A percentile compares a stretch with the other conserved stretches of the same genome.
Conservation (phyloP, 2,329 filamentous ascomycete species). For the Colletotrichum paranaense region DNA sequence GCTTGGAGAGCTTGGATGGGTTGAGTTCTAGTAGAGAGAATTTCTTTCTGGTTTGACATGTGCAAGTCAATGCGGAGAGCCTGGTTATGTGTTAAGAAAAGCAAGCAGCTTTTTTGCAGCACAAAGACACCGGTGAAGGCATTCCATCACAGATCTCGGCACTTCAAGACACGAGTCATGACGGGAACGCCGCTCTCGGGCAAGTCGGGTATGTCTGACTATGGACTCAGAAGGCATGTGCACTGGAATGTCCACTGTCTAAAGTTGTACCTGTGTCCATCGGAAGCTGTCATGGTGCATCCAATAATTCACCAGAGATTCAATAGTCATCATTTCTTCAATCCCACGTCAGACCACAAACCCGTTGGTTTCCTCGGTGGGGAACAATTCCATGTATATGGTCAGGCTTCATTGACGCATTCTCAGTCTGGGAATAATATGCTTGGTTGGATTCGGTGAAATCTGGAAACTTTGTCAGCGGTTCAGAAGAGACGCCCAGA, state of each 20-base stretch:
- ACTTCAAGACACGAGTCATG: background rate
- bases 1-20: background rate
- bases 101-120: background rate
- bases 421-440: constrained; percentile 7
- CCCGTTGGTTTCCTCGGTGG: too few relatives aligned
- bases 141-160: background rate
- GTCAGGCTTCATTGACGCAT: background rate
- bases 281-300: too few relatives aligned
- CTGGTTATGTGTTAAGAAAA: background rate
- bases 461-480: background rate
- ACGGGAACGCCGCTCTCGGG: background rate
- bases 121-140: background rate
- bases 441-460: constrained; percentile 16
- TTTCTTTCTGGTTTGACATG: background rate
- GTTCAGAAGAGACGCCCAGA: background rate
- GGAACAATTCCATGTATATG: too few relatives aligned
- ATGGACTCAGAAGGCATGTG: too few relatives aligned
- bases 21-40: background rate
- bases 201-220: background rate
- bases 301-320: too few relatives aligned
- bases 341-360: too few relatives aligned
- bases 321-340: too few relatives aligned
- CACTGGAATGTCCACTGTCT: too few relatives aligned
- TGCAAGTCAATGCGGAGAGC: background rate
- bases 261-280: too few relatives aligned